Percentiles rank a stretch among this genome's conserved stretches.
These are phyloP conservation scores for Westerdykella ornata DNA, from an alignment of 2,329 filamentous ascomycete species.

Conservation along the genomic window DNA sequence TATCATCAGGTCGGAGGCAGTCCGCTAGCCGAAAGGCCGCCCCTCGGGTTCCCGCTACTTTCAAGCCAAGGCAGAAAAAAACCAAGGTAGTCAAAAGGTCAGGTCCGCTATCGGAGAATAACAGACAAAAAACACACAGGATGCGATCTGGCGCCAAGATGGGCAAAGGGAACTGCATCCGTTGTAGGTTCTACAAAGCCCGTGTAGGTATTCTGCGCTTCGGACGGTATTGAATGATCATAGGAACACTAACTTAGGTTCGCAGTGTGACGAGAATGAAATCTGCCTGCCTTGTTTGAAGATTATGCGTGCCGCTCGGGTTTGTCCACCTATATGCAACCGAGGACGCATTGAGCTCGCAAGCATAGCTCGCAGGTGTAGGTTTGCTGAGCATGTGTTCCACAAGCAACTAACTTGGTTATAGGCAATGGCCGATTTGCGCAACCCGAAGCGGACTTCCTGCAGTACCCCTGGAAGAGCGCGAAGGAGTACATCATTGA, in stretches of 20 bases:
- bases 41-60: constrained; percentile 28
- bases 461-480: constrained; percentile 25
- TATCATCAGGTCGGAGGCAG: too few species aligned
- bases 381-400: neutral
- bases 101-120: constrained; percentile 23
- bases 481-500: constrained; percentile 26
- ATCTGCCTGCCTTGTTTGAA: constrained; percentile 30
- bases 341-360: constrained; percentile 29
- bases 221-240: too few species aligned
- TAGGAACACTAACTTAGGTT: constrained; percentile 2
- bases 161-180: constrained; percentile 24
- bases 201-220: constrained; percentile 15
- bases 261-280: constrained; percentile 28
- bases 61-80: constrained; percentile 29
- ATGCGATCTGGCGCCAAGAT: constrained; percentile 25
- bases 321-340: constrained; percentile 29
- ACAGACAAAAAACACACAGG: constrained; percentile 26
- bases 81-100: constrained; percentile 28
- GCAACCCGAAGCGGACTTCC: constrained; percentile 30
- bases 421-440: constrained; percentile 34
- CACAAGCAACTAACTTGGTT: neutral
- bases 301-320: constrained; percentile 24
- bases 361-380: constrained; percentile 30
- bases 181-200: constrained; percentile 33
- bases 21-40: constrained; percentile 7